Base-by-base conservation (phyloP, 1,139 yeast species). In the Zhuliangozyma parablackwelliae region DNA sequence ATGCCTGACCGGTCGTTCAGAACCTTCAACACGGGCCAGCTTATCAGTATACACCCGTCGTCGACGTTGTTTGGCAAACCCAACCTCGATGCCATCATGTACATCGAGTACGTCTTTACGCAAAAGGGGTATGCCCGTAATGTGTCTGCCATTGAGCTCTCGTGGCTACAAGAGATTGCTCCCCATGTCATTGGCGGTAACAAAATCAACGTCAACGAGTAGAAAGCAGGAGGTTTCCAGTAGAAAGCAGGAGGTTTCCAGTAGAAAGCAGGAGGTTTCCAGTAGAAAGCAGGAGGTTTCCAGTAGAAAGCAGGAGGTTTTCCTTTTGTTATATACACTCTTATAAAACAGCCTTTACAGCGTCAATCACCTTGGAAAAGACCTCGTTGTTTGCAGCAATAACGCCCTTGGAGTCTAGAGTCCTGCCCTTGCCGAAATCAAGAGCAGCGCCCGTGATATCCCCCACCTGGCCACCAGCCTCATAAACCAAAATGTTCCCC, bases 1-100 rank as follows among this genome's bases (percentile, higher is more conserved):
- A 79, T 87, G 80, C 96, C 98, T 0, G 98, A 94, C 57, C 73
- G 97, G 50, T 84, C 96, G 3, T 94, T 83, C 62, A 72, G 95
- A 54, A 89, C 97, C 0, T 82, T 89, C 10, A 66, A 81, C 21
- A 78, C 83, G 7, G 95, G 95, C 16, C 89, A 83, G 51, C 65
- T 84, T 25, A 80, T 94, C 32, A 80, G 94, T 41, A 80, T 94
- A 12, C 99, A 94, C 56, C 98, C 98, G 0, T 86, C 96, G 0
- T 87, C 96, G 1, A 68, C 87, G 56, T 65, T 94, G 33, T 94
- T 90, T 61, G 96, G 96, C 10, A 76, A 78, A 48, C 47, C 61
- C n/a, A 77, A 79, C 47, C 69, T 80, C 33, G 96, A 90, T 48
- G 96, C 95, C 3, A 82, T 92, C 40, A 82, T 94, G 92, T 94